These are phyloP conservation scores for Ustilago curta DNA, from an alignment of 1,284 basidiomycete genomes.

Conservation along the genomic window DNA sequence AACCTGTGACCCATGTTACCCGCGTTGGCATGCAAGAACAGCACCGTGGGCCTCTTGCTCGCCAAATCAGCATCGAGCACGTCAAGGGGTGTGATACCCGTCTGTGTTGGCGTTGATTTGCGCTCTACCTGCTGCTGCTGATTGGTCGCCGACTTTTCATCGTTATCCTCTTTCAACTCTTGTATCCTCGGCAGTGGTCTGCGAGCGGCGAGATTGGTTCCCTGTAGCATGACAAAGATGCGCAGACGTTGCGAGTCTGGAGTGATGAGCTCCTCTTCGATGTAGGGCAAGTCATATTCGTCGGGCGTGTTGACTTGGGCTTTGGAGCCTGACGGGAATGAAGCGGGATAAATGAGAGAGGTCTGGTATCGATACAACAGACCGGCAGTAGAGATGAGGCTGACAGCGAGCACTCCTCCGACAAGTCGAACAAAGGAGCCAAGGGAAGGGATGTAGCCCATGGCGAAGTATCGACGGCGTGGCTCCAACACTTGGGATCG, in stretches of 20 bases:
- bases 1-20: slow-evolving; percentile 78
- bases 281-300: slow-evolving; percentile 61
- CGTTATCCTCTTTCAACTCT: slow-evolving; percentile 4
- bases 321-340: slow-evolving; percentile 63
- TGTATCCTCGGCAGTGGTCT: slow-evolving; percentile 18
- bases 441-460: slow-evolving; percentile 49
- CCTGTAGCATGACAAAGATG: slow-evolving; percentile 62
- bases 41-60: slow-evolving; percentile 53
- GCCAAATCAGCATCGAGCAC: slow-evolving; percentile 38
- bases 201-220: slow-evolving; percentile 22
- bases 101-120: slow-evolving; percentile 39
- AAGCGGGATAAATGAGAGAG: slow-evolving; percentile 64
- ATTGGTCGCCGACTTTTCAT: slow-evolving; percentile 12
- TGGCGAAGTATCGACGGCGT: slow-evolving; percentile 10
- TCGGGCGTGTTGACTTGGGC: slow-evolving; percentile 62
- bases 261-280: slow-evolving; percentile 58
- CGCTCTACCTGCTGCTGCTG: slow-evolving; percentile 13
- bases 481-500: not conserved
- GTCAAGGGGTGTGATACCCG: slow-evolving; percentile 15
- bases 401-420: slow-evolving; percentile 52
- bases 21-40: slow-evolving; percentile 67
- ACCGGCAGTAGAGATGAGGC: slow-evolving; percentile 59
- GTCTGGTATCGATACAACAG: slow-evolving; percentile 67
- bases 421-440: slow-evolving; percentile 42
- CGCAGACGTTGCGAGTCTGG: slow-evolving; percentile 62